Conservation (phyloP, 2,329 filamentous ascomycete species). For the Pleurostoma richardsiae region DNA sequence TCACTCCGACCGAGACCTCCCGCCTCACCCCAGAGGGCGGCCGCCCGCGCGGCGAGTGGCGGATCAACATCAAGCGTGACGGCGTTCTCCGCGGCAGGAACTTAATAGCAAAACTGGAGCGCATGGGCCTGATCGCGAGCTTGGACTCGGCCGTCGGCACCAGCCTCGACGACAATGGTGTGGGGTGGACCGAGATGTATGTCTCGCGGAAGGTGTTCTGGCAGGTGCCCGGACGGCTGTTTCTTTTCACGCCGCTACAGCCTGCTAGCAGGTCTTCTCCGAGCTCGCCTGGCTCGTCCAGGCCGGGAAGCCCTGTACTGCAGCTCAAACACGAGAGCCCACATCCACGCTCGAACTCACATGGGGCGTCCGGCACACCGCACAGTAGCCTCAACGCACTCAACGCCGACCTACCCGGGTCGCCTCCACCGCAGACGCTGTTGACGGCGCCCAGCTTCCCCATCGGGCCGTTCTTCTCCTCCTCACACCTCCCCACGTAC, state of each 20-base stretch:
- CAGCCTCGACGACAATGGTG: constrained; percentile 53
- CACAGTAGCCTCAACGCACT: constrained; percentile 16
- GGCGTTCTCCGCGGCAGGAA: constrained; percentile 84
- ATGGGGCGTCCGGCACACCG: constrained; percentile 14
- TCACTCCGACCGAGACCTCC: constrained; percentile 56
- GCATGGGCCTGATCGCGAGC: constrained; percentile 80
- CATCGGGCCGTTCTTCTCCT: constrained; percentile 70
- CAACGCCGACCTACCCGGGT: constrained; percentile 32
- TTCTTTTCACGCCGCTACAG: constrained; percentile 72
- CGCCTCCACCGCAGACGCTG: constrained; percentile 28
- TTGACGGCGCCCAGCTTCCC: constrained; percentile 31
- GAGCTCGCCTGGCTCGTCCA: constrained; percentile 46
- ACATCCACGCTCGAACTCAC: constrained; percentile 13
- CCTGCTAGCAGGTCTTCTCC: constrained; percentile 44
- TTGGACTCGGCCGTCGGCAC: constrained; percentile 72
- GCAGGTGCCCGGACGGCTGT: constrained; percentile 83
- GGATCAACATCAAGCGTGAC: constrained; percentile 75
- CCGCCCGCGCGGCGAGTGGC: constrained; percentile 80
- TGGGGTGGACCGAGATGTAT: constrained; percentile 77
- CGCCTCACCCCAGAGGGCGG: constrained; percentile 62
- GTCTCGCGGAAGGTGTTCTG: constrained; percentile 79
- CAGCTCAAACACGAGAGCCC: constrained; percentile 17
- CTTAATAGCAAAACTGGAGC: constrained; percentile 82
- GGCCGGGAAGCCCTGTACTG: constrained; percentile 45
- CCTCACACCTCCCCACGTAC: constrained; percentile 83